Conservation (phyloP, 306 rosid genomes). For the Prinsepia uniflora region DNA sequence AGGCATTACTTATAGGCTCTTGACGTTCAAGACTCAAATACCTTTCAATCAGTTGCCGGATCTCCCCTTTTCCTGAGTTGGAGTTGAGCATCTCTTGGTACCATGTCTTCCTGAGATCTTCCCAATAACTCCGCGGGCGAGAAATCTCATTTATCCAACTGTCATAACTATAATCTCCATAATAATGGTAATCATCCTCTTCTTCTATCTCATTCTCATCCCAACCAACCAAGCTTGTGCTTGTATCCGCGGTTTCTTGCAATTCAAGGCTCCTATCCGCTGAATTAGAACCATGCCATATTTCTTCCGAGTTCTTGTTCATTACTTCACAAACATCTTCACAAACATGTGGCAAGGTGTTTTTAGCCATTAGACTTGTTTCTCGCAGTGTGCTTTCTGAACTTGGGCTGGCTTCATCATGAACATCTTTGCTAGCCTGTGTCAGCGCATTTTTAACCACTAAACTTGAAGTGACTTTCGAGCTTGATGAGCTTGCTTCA, state of each 20-base stretch:
- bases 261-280: constrained; percentile 16
- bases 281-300: background rate
- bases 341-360: background rate
- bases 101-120: constrained; percentile 72
- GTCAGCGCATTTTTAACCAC: background rate
- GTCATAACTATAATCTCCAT: constrained; percentile 40
- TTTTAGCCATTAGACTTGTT: background rate
- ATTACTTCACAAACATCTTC: background rate
- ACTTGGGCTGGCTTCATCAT: background rate
- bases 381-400: background rate
- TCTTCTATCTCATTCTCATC: constrained; percentile 32
- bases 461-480: background rate
- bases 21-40: constrained; percentile 9
- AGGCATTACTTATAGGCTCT: background rate
- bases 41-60: constrained; percentile 74
- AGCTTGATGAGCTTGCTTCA: constrained; percentile 2
- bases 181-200: constrained; percentile 29
- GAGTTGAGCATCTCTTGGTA: constrained; percentile 69
- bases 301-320: background rate
- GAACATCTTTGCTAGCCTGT: constrained; percentile 1
- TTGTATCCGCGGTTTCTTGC: constrained; percentile 24
- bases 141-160: constrained; percentile 70
- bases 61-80: constrained; percentile 62
- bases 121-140: constrained; percentile 90
- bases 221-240: constrained; percentile 25